Base-by-base conservation (phyloP, 2,329 filamentous ascomycete genomes). In the Neonectria sp. region DNA sequence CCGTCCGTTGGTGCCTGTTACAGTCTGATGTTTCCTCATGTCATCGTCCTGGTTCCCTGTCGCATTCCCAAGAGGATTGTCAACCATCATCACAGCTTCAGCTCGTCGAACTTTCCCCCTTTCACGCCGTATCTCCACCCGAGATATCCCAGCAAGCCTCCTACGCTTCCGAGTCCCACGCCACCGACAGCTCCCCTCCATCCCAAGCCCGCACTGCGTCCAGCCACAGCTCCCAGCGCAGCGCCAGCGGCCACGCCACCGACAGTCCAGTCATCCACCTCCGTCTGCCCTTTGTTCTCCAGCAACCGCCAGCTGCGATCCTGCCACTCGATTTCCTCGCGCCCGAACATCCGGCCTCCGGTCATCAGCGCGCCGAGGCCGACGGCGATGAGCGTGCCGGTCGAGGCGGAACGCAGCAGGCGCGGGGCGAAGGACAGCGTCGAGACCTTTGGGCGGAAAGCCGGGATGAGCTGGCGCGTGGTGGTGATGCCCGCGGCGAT, bases 271-370 rank as follows among this genome's bases (percentile, higher is more conserved):
- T 88, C 87, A 74, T 91, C 89, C 55, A 82, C 84, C 71, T 87
- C 82, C 1, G 87, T 74, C 81, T 92, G 89, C 0, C 87, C 85
- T 46, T 79, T 76, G 69, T 88, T 91, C 78, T 87, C 87, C 49
- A 90, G 71, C 56, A 92, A 74, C 33, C 90, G 81, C 89, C 90
- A 92, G 63, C 85, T 85, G 21, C 90, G 82, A 75, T 92, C 90
- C 73, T 86, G 79, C 90, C 90, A 92, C 77, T 92, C 89, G 35
- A 92, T 88, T 46, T 86, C 82, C 70, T 89, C 84, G 17, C 83
- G 82, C 0, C 86, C 88, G 60, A 79, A 79, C 89, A 92, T 91
- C 3, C 85, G 80, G 0, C 75, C 81, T 31, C 79, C 76, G 4
- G 88, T 80, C 70, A 80, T 84, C 5, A 85, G 65, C 2, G 79